Conservation (phyloP, 2,329 filamentous ascomycete species). For the Corniculantispora saksenae region DNA sequence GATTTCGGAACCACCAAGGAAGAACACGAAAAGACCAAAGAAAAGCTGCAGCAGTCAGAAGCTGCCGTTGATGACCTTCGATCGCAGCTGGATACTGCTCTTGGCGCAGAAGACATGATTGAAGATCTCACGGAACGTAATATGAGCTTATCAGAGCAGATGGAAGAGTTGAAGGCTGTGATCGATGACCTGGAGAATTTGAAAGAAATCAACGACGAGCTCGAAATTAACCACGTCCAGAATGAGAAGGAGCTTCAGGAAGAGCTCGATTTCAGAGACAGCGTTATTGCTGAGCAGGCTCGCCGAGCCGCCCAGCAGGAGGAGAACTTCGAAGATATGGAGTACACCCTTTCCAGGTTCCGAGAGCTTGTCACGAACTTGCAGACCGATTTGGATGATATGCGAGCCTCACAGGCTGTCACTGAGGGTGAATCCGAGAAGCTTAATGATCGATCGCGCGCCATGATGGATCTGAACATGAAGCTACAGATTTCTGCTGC, state of each 20-base stretch:
- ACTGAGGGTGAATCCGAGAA: conserved; percentile 92
- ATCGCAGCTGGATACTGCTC: conserved; percentile 85
- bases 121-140: conserved; percentile 89
- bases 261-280: conserved; percentile 86
- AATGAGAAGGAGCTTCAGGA: conserved; percentile 93
- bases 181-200: conserved; percentile 87
- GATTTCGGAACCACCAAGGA: conserved; percentile 68
- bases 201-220: conserved; percentile 90
- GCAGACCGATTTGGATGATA: conserved; percentile 85
- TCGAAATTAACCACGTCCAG: conserved; percentile 90
- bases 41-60: conserved; percentile 72
- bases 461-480: conserved; percentile 96
- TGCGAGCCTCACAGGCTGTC: conserved; percentile 87
- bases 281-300: conserved; percentile 77
- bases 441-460: conserved; percentile 80
- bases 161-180: conserved; percentile 77
- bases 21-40: conserved; percentile 69
- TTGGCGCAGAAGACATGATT: conserved; percentile 90
- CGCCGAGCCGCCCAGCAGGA: conserved; percentile 75
- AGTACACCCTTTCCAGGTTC: conserved; percentile 87
- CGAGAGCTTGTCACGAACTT: conserved; percentile 83
- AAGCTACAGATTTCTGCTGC: conserved; percentile 87
- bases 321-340: conserved; percentile 78
- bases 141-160: conserved; percentile 76
- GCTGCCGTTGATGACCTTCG: conserved; percentile 80